Evolutionary conservation across 768 basidiomycete species (phyloP).

Genomic region (Peribolospora kevripleyi): DNA sequence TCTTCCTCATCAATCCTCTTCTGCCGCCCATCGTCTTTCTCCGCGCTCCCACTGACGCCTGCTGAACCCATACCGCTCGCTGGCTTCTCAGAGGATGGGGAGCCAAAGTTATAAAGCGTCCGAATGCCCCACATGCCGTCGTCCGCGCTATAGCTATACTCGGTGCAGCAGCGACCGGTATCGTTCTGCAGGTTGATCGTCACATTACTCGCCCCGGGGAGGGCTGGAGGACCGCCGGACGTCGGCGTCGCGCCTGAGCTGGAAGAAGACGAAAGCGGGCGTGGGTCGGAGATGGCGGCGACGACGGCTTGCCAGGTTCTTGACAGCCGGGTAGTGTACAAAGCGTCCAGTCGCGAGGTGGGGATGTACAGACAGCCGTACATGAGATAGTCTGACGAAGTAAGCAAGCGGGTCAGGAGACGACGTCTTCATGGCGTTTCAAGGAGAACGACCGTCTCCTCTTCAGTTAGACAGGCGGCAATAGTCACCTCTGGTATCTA

Average conservation of each 20-base stretch:
- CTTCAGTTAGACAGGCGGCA: too few species aligned
- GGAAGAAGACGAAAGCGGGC: slow-evolving; percentile 7
- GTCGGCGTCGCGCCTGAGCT: slow-evolving; percentile 3
- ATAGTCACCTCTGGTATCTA: too few species aligned
- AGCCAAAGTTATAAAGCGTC: slow-evolving; percentile 73
- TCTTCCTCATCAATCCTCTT: slow-evolving; percentile 92
- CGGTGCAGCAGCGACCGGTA: slow-evolving; percentile 71
- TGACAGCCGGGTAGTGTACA: slow-evolving; percentile 59
- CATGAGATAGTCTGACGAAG: slow-evolving; percentile 53
- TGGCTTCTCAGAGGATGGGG: too few species aligned
- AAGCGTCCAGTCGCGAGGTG: slow-evolving; percentile 60
- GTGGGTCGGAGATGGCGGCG: slow-evolving; percentile 52
- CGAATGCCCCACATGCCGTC: slow-evolving; percentile 82
- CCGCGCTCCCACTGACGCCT: slow-evolving; percentile 1
- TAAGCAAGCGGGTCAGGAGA: background rate
- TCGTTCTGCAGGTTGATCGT: slow-evolving; percentile 71
- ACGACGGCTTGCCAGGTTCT: slow-evolving; percentile 58
- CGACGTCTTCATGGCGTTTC: background rate
- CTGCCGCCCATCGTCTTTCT: slow-evolving; percentile 18
- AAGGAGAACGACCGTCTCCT: background rate
- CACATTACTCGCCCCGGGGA: slow-evolving; percentile 14
- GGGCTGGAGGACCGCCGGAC: slow-evolving; percentile 8
- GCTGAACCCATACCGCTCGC: too few species aligned
- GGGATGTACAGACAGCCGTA: slow-evolving; percentile 83
- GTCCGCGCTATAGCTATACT: slow-evolving; percentile 82